Conservation (phyloP, 331 rosid genomes). For the Pyrus hybrid region DNA sequence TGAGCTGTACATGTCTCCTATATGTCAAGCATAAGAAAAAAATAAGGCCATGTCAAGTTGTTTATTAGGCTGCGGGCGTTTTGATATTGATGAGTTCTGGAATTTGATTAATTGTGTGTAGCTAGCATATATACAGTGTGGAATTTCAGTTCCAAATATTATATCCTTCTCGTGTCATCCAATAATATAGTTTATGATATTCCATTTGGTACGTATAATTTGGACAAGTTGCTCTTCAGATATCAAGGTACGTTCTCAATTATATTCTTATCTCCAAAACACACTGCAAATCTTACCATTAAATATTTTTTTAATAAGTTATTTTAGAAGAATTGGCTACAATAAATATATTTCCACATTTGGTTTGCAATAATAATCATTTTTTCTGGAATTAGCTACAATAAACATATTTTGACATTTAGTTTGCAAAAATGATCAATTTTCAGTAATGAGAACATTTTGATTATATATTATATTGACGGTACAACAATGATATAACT, state of each 20-base stretch:
- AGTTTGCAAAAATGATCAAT: too few relatives aligned
- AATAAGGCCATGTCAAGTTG: background rate
- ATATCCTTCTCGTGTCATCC: conserved; percentile 1
- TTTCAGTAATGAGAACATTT: too few relatives aligned
- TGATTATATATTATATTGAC: too few relatives aligned
- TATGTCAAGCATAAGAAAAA: background rate
- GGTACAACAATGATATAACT: too few relatives aligned
- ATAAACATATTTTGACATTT: too few relatives aligned
- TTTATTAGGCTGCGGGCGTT: background rate
- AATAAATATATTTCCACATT: too few relatives aligned
- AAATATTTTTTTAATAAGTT: too few relatives aligned
- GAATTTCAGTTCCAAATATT: background rate
- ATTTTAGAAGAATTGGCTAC: too few relatives aligned
- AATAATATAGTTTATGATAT: background rate
- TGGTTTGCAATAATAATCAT: too few relatives aligned
- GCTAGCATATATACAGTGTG: background rate
- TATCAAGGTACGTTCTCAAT: background rate
- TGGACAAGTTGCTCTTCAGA: background rate
- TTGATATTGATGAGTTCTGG: background rate
- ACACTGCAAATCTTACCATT: too few relatives aligned
- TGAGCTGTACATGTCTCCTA: background rate
- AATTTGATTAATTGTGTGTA: background rate
- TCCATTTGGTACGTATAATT: background rate
- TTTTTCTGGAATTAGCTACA: too few relatives aligned
- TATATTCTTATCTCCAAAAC: background rate